These are phyloP conservation scores for Echria macrotheca DNA, from an alignment of 495 filamentous ascomycete genomes.

Conservation along the genomic window DNA sequence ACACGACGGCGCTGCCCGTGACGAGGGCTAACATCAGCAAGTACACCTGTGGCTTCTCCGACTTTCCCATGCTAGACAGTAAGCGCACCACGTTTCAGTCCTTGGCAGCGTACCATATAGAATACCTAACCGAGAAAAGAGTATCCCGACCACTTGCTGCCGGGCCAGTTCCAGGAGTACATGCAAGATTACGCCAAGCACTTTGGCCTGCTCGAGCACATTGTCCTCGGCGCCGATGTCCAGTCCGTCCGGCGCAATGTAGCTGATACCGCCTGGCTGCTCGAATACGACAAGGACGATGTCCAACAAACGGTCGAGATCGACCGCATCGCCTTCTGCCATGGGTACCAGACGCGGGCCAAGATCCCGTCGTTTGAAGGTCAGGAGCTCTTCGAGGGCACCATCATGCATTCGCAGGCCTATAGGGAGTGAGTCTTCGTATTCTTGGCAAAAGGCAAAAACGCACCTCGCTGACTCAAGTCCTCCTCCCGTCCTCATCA, in stretches of 20 bases:
- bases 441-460: slow-evolving; percentile 3
- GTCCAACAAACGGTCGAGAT: slow-evolving; percentile 18
- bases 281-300: slow-evolving; percentile 22
- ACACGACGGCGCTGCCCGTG: slow-evolving; percentile 27
- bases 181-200: slow-evolving; percentile 12
- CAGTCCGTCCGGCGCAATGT: neutral
- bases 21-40: slow-evolving; percentile 31
- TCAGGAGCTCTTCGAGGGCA: slow-evolving; percentile 22
- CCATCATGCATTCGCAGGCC: slow-evolving; percentile 25
- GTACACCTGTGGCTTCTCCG: slow-evolving; percentile 30
- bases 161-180: slow-evolving; percentile 8
- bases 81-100: slow-evolving; percentile 5
- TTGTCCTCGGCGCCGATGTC: slow-evolving; percentile 10
- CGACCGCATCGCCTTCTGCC: slow-evolving; percentile 28
- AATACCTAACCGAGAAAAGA: no score
- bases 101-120: slow-evolving; percentile 1
- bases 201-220: slow-evolving; percentile 15
- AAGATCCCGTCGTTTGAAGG: slow-evolving; percentile 22
- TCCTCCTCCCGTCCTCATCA: slow-evolving; percentile 7
- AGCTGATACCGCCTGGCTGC: slow-evolving; percentile 12
- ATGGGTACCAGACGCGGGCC: slow-evolving; percentile 29
- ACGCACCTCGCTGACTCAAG: slow-evolving; percentile 2
- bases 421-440: slow-evolving; percentile 12
- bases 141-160: slow-evolving; percentile 6
- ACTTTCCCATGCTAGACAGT: slow-evolving; percentile 35